These are phyloP conservation scores for Borovskyia barvae DNA, from an alignment of 208 protist species.

Conservation along the genomic window DNA sequence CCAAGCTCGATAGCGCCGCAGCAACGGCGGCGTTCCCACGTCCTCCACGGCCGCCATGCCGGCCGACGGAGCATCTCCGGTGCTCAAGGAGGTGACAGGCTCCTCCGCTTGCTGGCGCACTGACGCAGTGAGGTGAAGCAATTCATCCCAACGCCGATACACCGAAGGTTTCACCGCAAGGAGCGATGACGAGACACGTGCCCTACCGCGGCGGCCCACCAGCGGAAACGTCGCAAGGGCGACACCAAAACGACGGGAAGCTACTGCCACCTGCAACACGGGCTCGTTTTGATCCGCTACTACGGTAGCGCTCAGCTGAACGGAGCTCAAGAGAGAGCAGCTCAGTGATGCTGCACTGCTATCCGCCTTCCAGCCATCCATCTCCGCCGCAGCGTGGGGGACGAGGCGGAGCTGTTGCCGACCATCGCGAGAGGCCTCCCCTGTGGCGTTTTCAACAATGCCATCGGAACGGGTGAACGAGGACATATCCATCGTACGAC, in stretches of 20 bases:
- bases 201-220: constrained; percentile 12
- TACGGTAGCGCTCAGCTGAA: constrained; percentile 33
- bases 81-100: background rate
- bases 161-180: constrained; percentile 21
- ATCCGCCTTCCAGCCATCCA: constrained; percentile 27
- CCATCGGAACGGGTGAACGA: background rate
- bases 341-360: constrained; percentile 17
- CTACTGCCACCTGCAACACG: constrained; percentile 31
- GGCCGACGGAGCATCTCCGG: no score
- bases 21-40: constrained; percentile 9
- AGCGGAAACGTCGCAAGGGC: constrained; percentile 31
- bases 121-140: constrained; percentile 16
- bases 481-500: background rate
- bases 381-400: constrained; percentile 37
- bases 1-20: constrained; percentile 21
- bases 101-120: constrained; percentile 15
- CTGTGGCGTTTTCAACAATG: background rate
- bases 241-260: constrained; percentile 33
- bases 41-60: background rate
- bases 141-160: constrained; percentile 17
- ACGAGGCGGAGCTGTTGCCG: constrained; percentile 29
- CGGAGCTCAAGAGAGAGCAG: constrained; percentile 13
- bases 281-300: constrained; percentile 27
- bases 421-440: background rate
- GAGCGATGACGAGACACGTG: constrained; percentile 17